Base-by-base conservation (phyloP, 1,284 basidiomycete genomes). In the Sanghuangporus baumii region DNA sequence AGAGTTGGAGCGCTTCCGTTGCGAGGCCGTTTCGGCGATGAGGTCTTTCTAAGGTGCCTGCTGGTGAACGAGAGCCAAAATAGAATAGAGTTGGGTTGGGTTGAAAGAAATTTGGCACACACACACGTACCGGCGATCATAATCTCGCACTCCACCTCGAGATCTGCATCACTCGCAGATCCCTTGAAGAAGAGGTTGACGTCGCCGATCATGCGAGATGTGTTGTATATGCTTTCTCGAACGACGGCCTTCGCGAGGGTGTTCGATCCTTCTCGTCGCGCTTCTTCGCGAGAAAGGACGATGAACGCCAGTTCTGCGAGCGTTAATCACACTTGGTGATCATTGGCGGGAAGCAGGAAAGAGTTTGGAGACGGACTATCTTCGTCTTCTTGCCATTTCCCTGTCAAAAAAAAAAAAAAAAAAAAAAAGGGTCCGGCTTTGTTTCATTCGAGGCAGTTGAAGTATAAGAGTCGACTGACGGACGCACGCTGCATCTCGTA, bases 131-230 rank as follows among this genome's bases (percentile, higher is more conserved):
- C 85, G 58, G 91, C 91, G 68, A 96, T 89, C 94, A 96, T 96
- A 66, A 96, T 86, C 69, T 95, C 93, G 20, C 85, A 76, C 66
- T 84, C 83, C 2, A 77, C 81, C 65, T 84, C 81, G 65, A 83
- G 85, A 16, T 75, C 74, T 9, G 69, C 66, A 6, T 69, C 70
- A 6, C 66, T 66, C 3, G 74, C 72, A 12, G 75, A 70, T 40
- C 85, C 84, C 26, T 88, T 88, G 61, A 97, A 75, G 73, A 98
- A 97, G 34, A 97, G 75, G 72, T 98, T 98, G 47, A 96, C 93
- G 71, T 98, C 95, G 37, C 96, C 96, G 14, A 93, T 80, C 94
- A 97, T 96, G 9, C 79, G 81, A 23, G 86, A 78, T 4, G 72
- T 62, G n/a, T 68, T 60, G 11, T 85, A 67, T n/a, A 76, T 73